These are phyloP conservation scores for Coelastrella sp. DNA, from an alignment of 139 green algal genomes.

Conservation along the genomic window DNA sequence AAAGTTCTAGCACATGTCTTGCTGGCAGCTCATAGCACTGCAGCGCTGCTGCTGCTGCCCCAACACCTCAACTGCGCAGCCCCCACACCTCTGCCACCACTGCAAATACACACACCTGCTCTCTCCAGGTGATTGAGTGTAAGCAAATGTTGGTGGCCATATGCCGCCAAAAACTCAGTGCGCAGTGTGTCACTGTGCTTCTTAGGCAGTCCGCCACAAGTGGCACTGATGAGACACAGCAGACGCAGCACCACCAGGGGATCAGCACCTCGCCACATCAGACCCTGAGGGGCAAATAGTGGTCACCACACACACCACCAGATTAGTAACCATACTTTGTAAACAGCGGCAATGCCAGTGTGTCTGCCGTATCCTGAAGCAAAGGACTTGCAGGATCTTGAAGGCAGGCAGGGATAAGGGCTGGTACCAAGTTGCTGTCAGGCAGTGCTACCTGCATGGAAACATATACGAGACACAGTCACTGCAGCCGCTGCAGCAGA, in stretches of 20 bases:
- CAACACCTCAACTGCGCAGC: no score
- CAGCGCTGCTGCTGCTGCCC: no score
- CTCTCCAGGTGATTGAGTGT: conserved; percentile 80
- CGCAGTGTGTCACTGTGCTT: conserved; percentile 82
- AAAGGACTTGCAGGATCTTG: no score
- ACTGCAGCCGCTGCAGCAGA: neutral
- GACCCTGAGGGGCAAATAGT: neutral
- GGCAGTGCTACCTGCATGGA: no score
- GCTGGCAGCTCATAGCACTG: no score
- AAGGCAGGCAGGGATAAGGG: no score
- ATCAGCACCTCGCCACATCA: neutral
- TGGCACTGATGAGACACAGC: conserved; percentile 79
- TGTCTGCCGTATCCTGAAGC: neutral
- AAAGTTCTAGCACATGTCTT: no score
- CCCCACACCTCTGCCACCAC: no score
- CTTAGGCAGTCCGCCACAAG: conserved; percentile 80
- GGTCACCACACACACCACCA: neutral
- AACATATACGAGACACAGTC: no score
- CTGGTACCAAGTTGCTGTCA: no score
- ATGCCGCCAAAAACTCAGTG: conserved; percentile 84
- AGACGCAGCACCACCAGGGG: conserved; percentile 60
- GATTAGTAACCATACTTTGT: neutral
- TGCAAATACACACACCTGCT: conserved; percentile 53
- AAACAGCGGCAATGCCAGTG: neutral
- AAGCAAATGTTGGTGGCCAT: conserved; percentile 91